Evolutionary conservation across 2,329 filamentous ascomycete genomes (phyloP).

Genomic region (Cryphonectria carpinicola): DNA sequence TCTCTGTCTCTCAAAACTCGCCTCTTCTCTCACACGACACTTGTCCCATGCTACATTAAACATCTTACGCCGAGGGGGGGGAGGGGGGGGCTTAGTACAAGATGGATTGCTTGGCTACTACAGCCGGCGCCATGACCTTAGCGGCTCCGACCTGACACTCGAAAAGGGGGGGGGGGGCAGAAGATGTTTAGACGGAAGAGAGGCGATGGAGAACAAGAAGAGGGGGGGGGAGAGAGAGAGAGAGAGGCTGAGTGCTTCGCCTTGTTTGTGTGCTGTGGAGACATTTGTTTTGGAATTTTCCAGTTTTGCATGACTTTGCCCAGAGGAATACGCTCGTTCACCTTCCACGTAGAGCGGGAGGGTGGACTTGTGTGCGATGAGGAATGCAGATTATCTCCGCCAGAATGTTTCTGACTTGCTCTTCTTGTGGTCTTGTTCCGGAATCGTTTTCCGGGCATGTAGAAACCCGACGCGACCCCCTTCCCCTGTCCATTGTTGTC

Average conservation of each 20-base stretch:
- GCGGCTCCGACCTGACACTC: constrained; percentile 2
- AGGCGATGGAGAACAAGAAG: not conserved
- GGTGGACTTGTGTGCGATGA: not conserved
- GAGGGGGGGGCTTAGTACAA: not conserved
- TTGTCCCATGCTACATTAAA: too few relatives aligned
- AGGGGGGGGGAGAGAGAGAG: not conserved
- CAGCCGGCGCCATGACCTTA: constrained; percentile 4
- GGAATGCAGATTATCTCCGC: constrained; percentile 2
- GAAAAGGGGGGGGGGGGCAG: not conserved
- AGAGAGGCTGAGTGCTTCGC: not conserved
- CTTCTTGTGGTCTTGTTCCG: not conserved
- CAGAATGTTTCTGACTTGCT: not conserved
- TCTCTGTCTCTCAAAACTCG: not conserved
- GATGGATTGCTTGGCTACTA: not conserved
- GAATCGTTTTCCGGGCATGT: not conserved
- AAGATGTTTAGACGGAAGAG: not conserved
- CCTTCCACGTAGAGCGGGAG: not conserved
- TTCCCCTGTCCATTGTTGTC: not conserved
- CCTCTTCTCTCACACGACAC: constrained; percentile 1
- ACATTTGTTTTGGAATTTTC: not conserved
- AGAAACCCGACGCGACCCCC: not conserved
- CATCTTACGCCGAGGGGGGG: too few relatives aligned
- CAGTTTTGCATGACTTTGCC: not conserved
- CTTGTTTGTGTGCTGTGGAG: not conserved
- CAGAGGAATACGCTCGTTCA: not conserved